Conservation (phyloP, 371 early-diverging fungal species). For the Coemansia sp. region DNA sequence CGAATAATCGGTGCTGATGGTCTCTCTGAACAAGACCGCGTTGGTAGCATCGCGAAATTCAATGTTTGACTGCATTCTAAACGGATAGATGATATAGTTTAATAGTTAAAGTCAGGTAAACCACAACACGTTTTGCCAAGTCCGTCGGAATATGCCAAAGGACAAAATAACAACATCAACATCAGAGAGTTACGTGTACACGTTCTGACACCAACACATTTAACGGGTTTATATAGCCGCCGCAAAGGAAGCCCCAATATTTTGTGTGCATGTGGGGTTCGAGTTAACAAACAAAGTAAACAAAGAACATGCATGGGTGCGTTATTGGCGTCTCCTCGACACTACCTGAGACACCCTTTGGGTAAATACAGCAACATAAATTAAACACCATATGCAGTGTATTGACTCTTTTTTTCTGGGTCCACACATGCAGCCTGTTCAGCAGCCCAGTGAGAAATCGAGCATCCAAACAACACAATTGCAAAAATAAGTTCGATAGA, state of each 20-base stretch:
- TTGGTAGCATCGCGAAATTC: conserved; percentile 46
- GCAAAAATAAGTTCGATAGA: not conserved
- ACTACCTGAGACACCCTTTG: not conserved
- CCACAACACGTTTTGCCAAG: too few species aligned
- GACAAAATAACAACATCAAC: too few species aligned
- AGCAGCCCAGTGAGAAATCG: too few species aligned
- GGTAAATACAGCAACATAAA: not conserved
- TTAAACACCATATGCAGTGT: not conserved
- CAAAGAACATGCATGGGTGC: not conserved
- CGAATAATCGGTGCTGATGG: conserved; percentile 34
- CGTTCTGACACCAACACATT: too few species aligned
- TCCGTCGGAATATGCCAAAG: too few species aligned
- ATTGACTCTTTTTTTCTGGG: not conserved
- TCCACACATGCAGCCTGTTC: not conserved
- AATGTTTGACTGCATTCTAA: conserved; percentile 29
- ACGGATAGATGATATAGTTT: too few species aligned
- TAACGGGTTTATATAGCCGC: too few species aligned
- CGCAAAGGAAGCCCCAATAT: too few species aligned
- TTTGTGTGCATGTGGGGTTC: not conserved
- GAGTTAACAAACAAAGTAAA: not conserved
- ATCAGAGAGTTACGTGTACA: too few species aligned
- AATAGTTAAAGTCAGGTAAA: too few species aligned
- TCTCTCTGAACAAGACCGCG: conserved; percentile 31
- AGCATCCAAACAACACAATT: too few species aligned
- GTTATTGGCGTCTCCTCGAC: not conserved